These are phyloP conservation scores for Stemphylium vesicarium DNA, from an alignment of 2,329 filamentous ascomycete species.

Conservation along the genomic window DNA sequence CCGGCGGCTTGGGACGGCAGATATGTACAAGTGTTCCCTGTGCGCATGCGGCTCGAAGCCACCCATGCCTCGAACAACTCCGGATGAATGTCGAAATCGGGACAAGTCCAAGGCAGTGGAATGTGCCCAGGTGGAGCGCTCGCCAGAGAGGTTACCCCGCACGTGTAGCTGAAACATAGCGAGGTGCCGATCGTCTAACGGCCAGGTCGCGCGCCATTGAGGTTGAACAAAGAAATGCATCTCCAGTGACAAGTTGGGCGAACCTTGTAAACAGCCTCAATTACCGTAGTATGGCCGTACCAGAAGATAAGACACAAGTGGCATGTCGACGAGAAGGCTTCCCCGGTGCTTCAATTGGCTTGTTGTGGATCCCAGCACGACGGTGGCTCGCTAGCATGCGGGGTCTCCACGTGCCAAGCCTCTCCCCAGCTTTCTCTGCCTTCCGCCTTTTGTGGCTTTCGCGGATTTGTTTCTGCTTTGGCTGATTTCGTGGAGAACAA, in stretches of 20 bases:
- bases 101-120: slow-evolving; percentile 3
- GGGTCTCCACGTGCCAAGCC: slow-evolving; percentile 40
- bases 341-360: slow-evolving; percentile 19
- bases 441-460: slow-evolving; percentile 18
- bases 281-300: slow-evolving; percentile 10
- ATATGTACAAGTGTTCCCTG: slow-evolving; percentile 1
- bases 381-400: slow-evolving; percentile 26
- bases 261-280: slow-evolving; percentile 9
- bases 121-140: slow-evolving; percentile 4
- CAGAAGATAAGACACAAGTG: slow-evolving; percentile 14
- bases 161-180: slow-evolving; percentile 7
- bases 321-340: slow-evolving; percentile 7
- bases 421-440: slow-evolving; percentile 26
- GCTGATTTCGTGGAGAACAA: neutral
- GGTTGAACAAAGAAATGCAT: slow-evolving; percentile 16
- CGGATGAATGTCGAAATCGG: slow-evolving; percentile 8
- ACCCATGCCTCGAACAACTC: slow-evolving; percentile 3
- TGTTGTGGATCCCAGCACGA: slow-evolving; percentile 15
- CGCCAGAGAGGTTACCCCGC: slow-evolving; percentile 9
- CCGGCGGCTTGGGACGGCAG: slow-evolving; percentile 11
- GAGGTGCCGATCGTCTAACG: slow-evolving; percentile 9
- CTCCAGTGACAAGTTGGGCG: slow-evolving; percentile 4
- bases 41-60: slow-evolving; percentile 10
- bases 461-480: slow-evolving; percentile 3
- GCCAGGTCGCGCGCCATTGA: slow-evolving; percentile 8